These are phyloP conservation scores for Pterocarpus macrocarpus DNA, from an alignment of 306 rosid species.

Conservation along the genomic window DNA sequence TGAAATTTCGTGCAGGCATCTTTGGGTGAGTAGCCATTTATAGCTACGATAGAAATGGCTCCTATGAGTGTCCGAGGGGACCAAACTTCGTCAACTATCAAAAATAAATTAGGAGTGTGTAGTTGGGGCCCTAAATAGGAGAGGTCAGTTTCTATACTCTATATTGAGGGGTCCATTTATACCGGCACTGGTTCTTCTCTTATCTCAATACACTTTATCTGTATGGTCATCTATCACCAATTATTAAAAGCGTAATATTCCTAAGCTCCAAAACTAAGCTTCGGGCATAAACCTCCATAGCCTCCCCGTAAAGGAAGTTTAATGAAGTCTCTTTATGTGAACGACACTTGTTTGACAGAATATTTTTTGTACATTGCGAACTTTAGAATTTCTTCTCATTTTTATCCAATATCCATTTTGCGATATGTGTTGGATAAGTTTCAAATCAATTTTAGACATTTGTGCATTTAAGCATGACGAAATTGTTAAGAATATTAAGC, in stretches of 20 bases:
- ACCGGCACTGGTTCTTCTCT: conserved; percentile 56
- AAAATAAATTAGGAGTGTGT: conserved; percentile 44
- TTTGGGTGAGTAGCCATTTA: conserved; percentile 59
- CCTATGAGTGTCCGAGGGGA: conserved; percentile 47
- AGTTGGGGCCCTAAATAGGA: conserved; percentile 52
- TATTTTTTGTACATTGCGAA: conserved; percentile 22
- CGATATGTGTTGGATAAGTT: conserved; percentile 20
- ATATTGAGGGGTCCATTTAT: conserved; percentile 50
- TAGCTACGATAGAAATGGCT: conserved; percentile 55
- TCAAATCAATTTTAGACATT: conserved; percentile 14
- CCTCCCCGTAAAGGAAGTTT: conserved; percentile 33
- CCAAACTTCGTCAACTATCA: conserved; percentile 45
- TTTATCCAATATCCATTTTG: background rate
- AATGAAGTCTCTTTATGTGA: conserved; percentile 33
- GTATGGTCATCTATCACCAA: conserved; percentile 69
- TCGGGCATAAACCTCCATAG: conserved; percentile 40
- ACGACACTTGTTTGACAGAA: background rate
- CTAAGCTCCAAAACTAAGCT: conserved; percentile 49
- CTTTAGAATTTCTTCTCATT: conserved; percentile 9
- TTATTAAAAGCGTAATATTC: conserved; percentile 70
- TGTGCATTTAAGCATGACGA: conserved; percentile 46
- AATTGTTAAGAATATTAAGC: conserved; percentile 7
- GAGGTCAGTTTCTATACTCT: conserved; percentile 51
- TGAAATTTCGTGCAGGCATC: conserved; percentile 55
- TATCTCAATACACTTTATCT: conserved; percentile 60